Base-by-base conservation (phyloP, 768 basidiomycete species). In the Obba rivulosa region DNA sequence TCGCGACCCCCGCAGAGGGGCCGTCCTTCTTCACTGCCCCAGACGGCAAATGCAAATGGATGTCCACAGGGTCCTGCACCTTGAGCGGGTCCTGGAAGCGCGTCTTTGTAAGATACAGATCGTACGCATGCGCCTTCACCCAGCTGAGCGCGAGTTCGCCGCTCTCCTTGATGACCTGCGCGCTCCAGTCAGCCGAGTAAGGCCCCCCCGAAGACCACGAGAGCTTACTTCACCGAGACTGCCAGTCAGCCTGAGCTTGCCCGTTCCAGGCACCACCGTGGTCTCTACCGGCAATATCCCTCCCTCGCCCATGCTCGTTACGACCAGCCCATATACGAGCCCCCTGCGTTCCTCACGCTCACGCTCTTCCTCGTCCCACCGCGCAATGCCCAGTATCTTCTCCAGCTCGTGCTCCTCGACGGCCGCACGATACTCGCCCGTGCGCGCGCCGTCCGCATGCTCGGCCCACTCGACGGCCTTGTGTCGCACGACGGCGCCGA, bases 21-120 rank as follows among this genome's bases (percentile, higher is more conserved):
- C 93, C 92, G 58, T 95, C 92, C 69, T 95, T 96, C 76, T 84
- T 91, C 65, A 92, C 87, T 2, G 91, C 87, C 0, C 93, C 94
- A 1, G 87, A 78, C 1, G 93, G 94, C 8, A 95, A 71, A 61
- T 96, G 93, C 14, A 93, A 69, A 58, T 97, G 93, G 9, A 97
- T 69, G 60, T 97, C 92, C 40, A 92, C 78, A 18, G 73, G 66
- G 44, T 86, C 77, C 0, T 82, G 83, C 8, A 81, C 73, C 58
- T 86, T 85, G 54, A 95, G 69, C 14, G 88, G 85, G 58, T 92
- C 88, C 31, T 86, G 79, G 31, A 77, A 69, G 41, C 80, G 77
- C 25, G 76, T 71, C 48, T 79, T 78, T 9, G 89, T 91, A 62
- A 92, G 80, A 36, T 85, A 79, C 51, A 92, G 64, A 37, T 86